Evolutionary conservation across 192 early-diverging fungal species (phyloP).

Genomic region (Podila epicladia): DNA sequence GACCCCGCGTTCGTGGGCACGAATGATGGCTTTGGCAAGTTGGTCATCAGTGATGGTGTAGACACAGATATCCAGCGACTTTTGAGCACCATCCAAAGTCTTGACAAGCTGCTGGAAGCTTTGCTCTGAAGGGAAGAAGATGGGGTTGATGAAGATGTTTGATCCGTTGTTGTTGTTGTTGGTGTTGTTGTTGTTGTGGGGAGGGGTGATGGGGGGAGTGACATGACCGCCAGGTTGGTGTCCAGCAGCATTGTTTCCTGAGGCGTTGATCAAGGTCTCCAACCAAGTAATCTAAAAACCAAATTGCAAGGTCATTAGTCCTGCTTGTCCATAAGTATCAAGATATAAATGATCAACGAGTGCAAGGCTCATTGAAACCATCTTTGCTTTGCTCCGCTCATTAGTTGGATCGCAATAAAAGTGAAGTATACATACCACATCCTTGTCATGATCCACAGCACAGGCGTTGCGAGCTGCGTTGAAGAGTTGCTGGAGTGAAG

Average conservation of each 20-base stretch:
- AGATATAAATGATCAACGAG: not conserved
- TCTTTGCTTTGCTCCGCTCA: not conserved
- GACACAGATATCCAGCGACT: conserved; percentile 74
- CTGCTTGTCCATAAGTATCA: not conserved
- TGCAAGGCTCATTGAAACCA: not conserved
- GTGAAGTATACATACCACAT: conserved; percentile 19
- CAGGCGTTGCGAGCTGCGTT: conserved; percentile 43
- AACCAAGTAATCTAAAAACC: conserved; percentile 46
- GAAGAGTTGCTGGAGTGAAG: conserved; percentile 43
- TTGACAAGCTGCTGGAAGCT: conserved; percentile 64
- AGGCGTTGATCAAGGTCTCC: conserved; percentile 39
- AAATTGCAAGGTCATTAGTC: not conserved
- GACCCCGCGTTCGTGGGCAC: conserved; percentile 39
- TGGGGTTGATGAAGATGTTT: conserved; percentile 40
- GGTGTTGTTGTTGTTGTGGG: conserved; percentile 11
- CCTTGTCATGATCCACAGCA: conserved; percentile 52
- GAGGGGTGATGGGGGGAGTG: conserved; percentile 4
- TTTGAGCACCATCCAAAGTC: conserved; percentile 61
- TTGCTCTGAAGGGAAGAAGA: conserved; percentile 72
- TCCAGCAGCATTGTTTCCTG: conserved; percentile 32
- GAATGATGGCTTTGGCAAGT: conserved; percentile 70
- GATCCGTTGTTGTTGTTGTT: not conserved
- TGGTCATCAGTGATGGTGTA: conserved; percentile 82
- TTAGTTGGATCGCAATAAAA: not conserved
- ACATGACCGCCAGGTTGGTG: conserved; percentile 18